Percentiles rank a stretch among this genome's conserved stretches.
phyloP scores from a whole-genome alignment of 306 rosid species.

The Trifolium repens region DNA sequence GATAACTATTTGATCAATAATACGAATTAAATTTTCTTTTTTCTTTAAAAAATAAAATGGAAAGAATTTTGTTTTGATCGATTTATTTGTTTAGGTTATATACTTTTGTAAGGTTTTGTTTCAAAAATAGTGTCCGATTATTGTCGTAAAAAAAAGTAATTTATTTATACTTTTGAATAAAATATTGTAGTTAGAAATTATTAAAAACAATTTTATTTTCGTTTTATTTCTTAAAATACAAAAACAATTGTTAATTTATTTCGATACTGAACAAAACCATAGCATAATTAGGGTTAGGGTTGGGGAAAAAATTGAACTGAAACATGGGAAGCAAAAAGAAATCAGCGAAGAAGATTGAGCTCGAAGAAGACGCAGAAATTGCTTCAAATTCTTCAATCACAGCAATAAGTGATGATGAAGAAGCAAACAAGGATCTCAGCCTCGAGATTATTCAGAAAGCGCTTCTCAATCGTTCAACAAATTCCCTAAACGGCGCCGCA shows the following conservation, averaged over 20 bases:
- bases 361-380: conserved; percentile 43
- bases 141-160: too few species aligned
- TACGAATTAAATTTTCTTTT: too few species aligned
- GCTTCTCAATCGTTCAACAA: conserved; percentile 46
- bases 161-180: too few species aligned
- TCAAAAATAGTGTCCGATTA: too few species aligned
- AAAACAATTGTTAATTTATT: not conserved
- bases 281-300: conserved; percentile 32
- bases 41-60: too few species aligned
- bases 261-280: not conserved
- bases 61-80: too few species aligned
- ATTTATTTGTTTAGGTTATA: too few species aligned
- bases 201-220: too few species aligned
- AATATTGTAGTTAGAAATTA: too few species aligned
- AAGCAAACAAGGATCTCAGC: conserved; percentile 73
- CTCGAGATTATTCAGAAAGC: conserved; percentile 62
- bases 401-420: conserved; percentile 49
- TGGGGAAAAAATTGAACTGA: not conserved
- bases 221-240: too few species aligned
- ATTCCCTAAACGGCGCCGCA: conserved; percentile 37
- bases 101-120: too few species aligned
- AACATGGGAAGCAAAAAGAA: conserved; percentile 54
- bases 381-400: conserved; percentile 8
- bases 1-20: too few species aligned
- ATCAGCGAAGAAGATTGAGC: conserved; percentile 43